Percentiles rank a stretch among this genome's conserved stretches.
Evolutionary conservation across 2,329 filamentous ascomycete species (phyloP).

Genomic region (Fusarium nelsonii): DNA sequence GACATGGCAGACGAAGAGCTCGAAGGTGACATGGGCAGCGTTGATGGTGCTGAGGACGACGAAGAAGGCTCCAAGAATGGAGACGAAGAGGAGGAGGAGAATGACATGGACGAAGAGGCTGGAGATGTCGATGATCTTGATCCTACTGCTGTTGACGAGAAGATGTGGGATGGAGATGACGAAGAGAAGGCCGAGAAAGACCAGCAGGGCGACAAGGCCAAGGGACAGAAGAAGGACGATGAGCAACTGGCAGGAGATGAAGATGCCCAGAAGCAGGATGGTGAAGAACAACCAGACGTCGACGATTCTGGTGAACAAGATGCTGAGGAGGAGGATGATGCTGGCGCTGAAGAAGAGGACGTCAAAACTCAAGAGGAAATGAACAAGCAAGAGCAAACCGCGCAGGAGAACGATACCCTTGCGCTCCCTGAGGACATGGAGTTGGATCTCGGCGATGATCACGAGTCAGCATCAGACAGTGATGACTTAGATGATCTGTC

Average conservation of each 20-base stretch:
- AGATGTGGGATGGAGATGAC: conserved; percentile 95
- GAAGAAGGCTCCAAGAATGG: conserved; percentile 71
- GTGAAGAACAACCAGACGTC: conserved; percentile 55
- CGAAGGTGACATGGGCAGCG: conserved; percentile 81
- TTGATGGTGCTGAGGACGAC: conserved; percentile 71
- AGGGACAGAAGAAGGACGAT: conserved; percentile 75
- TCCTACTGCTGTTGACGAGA: conserved; percentile 92
- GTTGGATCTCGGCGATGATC: conserved; percentile 81
- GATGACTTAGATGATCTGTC: conserved; percentile 71
- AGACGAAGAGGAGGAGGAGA: conserved; percentile 73
- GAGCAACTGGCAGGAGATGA: conserved; percentile 71
- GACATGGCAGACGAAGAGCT: conserved; percentile 94
- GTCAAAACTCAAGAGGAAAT: conserved; percentile 67
- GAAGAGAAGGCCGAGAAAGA: conserved; percentile 87
- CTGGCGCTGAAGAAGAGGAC: conserved; percentile 71
- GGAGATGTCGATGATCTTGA: conserved; percentile 93
- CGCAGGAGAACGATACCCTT: conserved; percentile 83
- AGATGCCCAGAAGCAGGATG: conserved; percentile 64
- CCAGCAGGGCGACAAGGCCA: conserved; percentile 78
- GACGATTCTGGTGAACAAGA: conserved; percentile 60
- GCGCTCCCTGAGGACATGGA: conserved; percentile 91
- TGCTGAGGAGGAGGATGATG: conserved; percentile 69
- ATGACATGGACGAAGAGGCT: conserved; percentile 89
- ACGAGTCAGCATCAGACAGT: conserved; percentile 66
- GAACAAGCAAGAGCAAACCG: conserved; percentile 76